Base-by-base conservation (phyloP, 164 flowering plant genomes). In the Malania oleifera region DNA sequence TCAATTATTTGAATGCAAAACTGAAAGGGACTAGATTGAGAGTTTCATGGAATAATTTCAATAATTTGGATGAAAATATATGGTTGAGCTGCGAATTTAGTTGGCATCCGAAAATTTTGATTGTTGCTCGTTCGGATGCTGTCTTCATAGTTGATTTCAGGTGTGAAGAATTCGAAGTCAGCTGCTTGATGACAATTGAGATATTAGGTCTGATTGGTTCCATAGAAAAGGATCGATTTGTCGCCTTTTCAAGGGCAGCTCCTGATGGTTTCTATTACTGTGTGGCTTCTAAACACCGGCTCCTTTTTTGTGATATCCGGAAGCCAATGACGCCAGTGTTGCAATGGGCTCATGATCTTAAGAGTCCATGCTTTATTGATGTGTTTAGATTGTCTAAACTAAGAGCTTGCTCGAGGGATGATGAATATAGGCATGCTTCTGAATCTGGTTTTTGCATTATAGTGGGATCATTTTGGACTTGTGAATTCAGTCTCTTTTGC, bases 51-150 rank as follows among this genome's bases (percentile, higher is more conserved):
- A 62, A 72, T 64, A 62, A 57, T 59, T 22, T 40, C 13, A 49
- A 45, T 61, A 28, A 35, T 57, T 60, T 52, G 18, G 65, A 46
- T 27, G 54, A 57, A 7, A n/a, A 9, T 44, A 65, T 48, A 52
- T 89, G 96, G 91, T 59, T 87, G 47, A 71, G 84, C n/a, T 82
- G 82, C 68, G 86, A 82, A 28, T 92, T 89, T 41, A 67, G 83
- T 72, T 89, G 86, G 89, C 84, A 89, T 77, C 89, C 89, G 0
- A 73, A 80, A 23, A 75, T 83, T 31, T 45, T 85, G 56, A 62
- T 87, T n/a, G 81, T 79, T 73, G 81, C 82, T 38, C 67, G 77
- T 41, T 66, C 75, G 1, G 68, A 51, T 59, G 78, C 75, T 19
- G 82, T 89, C 14, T 84, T 77, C 53, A 39, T 80, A 46, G 83